Percentiles rank a stretch among this genome's conserved stretches.
Conservation (phyloP, 768 basidiomycete species). For the Lentinula lateritia region DNA sequence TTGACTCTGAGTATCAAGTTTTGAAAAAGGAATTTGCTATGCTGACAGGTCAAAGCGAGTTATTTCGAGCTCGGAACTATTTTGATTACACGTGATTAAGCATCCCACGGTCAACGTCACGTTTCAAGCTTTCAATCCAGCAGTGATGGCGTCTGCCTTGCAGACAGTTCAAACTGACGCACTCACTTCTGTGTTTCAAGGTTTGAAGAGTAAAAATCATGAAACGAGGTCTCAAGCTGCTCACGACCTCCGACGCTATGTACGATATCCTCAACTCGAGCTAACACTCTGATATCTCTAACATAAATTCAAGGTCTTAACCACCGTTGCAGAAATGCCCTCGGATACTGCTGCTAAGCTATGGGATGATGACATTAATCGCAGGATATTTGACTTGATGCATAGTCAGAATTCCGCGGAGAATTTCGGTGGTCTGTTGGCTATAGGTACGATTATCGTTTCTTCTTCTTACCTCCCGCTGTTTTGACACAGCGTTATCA, state of each 20-base stretch:
- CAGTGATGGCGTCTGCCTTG: constrained; percentile 56
- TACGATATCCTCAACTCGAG: constrained; percentile 27
- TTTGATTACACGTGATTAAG: not conserved
- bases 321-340: constrained; percentile 72
- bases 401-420: constrained; percentile 76
- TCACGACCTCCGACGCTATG: constrained; percentile 68
- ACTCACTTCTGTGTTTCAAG: constrained; percentile 62
- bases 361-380: constrained; percentile 83
- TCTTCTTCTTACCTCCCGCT: not conserved
- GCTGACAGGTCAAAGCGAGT: not conserved
- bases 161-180: constrained; percentile 55
- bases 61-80: not conserved
- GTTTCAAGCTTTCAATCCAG: not conserved
- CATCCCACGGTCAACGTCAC: not conserved
- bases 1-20: too few relatives aligned
- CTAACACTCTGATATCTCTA: constrained; percentile 6
- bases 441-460: constrained; percentile 56
- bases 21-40: too few relatives aligned
- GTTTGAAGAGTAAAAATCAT: constrained; percentile 56
- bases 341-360: constrained; percentile 76
- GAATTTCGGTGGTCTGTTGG: constrained; percentile 80
- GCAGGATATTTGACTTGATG: constrained; percentile 73
- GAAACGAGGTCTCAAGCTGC: constrained; percentile 68
- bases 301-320: constrained; percentile 50
- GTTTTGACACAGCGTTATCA: constrained; percentile 14